Evolutionary conservation across 2,329 filamentous ascomycete genomes (phyloP).

Genomic region (Dissoconium aciculare): DNA sequence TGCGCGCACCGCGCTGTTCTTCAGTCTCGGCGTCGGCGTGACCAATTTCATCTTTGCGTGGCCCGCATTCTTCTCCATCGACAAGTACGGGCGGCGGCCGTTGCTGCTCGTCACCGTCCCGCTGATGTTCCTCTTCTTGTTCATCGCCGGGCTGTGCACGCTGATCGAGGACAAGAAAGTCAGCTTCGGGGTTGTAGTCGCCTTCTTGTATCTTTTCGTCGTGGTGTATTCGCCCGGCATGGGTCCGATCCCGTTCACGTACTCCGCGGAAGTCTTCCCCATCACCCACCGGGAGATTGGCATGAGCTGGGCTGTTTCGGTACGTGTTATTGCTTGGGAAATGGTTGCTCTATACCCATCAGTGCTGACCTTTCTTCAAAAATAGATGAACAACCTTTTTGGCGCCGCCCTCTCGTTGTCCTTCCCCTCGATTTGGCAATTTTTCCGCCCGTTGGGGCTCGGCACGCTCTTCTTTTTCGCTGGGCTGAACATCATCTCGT

Average conservation of each 20-base stretch:
- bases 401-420: constrained; percentile 36
- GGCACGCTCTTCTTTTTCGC: constrained; percentile 41
- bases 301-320: constrained; percentile 19
- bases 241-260: constrained; percentile 20
- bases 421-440: constrained; percentile 33
- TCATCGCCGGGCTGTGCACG: constrained; percentile 38
- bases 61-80: constrained; percentile 40
- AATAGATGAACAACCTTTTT: constrained; percentile 27
- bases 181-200: constrained; percentile 21
- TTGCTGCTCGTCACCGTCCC: constrained; percentile 37
- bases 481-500: constrained; percentile 42
- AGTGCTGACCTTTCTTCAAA: not conserved
- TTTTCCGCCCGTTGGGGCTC: constrained; percentile 37
- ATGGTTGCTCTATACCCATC: not conserved
- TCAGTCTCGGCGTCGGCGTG: constrained; percentile 43
- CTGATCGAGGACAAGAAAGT: constrained; percentile 28
- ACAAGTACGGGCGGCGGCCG: constrained; percentile 37
- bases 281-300: constrained; percentile 21
- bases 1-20: constrained; percentile 36
- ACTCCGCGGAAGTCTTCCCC: constrained; percentile 23
- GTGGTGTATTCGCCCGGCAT: constrained; percentile 16
- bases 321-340: constrained; percentile 22
- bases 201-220: constrained; percentile 21
- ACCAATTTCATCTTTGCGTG: constrained; percentile 45
- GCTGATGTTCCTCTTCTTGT: constrained; percentile 35